These are phyloP conservation scores for Phytopythium boreale DNA, from an alignment of 352 stramenopile genomes.

Conservation along the genomic window DNA sequence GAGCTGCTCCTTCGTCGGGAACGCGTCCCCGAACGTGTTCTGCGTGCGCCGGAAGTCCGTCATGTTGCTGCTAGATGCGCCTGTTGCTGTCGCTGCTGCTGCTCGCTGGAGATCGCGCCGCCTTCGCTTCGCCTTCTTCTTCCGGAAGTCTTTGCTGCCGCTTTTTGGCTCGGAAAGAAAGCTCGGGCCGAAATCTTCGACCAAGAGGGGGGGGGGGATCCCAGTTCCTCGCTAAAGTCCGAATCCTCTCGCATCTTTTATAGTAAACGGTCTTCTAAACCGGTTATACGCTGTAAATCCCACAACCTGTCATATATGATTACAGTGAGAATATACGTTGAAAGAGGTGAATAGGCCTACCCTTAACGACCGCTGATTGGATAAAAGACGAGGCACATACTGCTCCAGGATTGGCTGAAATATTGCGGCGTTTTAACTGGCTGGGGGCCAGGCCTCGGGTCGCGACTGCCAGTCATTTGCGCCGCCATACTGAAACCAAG, in stretches of 20 bases:
- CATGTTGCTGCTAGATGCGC: conserved; percentile 29
- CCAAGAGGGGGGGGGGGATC: conserved; percentile 25
- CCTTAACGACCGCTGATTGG: conserved; percentile 18
- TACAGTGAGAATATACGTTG: background rate
- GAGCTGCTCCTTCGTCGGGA: conserved; percentile 48
- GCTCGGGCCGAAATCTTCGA: conserved; percentile 12
- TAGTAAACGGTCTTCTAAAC: background rate
- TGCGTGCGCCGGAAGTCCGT: conserved; percentile 81
- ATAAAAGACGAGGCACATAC: background rate
- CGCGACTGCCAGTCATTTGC: conserved; percentile 82
- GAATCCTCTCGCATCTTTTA: background rate
- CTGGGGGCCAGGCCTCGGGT: conserved; percentile 27
- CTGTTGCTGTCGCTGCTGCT: conserved; percentile 11
- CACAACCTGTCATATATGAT: background rate
- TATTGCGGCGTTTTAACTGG: conserved; percentile 28
- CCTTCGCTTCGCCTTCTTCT: conserved; percentile 18
- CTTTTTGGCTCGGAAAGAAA: conserved; percentile 1
- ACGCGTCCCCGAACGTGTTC: conserved; percentile 74
- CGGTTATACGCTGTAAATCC: background rate
- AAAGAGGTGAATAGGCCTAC: conserved; percentile 4
- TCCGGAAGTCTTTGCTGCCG: background rate
- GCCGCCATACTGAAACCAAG: conserved; percentile 60
- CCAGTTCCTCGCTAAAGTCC: background rate
- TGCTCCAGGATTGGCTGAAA: conserved; percentile 29
- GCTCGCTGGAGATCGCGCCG: conserved; percentile 12